A percentile compares a stretch with the other conserved stretches of the same genome.
Evolutionary conservation across 2,329 filamentous ascomycete species (phyloP).

Genomic region (Coniochaeta sp.): DNA sequence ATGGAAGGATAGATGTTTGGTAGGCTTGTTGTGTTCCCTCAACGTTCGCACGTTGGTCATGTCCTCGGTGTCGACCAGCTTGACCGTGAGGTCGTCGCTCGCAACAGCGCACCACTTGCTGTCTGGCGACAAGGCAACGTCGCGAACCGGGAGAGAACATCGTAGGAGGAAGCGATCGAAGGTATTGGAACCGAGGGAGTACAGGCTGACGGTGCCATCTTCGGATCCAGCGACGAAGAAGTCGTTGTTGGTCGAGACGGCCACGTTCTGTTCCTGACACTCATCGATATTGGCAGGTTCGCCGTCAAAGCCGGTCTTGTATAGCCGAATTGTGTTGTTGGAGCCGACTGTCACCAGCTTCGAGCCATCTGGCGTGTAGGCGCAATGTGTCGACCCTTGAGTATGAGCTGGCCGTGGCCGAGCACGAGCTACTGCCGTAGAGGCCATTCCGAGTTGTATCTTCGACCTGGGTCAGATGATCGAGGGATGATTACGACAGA

Average conservation of each 20-base stretch:
- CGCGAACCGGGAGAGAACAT: slow-evolving; percentile 77
- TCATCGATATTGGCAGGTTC: slow-evolving; percentile 92
- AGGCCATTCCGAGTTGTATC: slow-evolving; percentile 22
- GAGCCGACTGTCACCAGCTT: slow-evolving; percentile 86
- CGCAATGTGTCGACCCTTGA: slow-evolving; percentile 76
- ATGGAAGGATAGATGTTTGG: slow-evolving; percentile 89
- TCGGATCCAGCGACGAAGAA: slow-evolving; percentile 88
- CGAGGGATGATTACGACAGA: background rate
- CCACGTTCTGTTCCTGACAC: slow-evolving; percentile 76
- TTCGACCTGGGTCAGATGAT: background rate
- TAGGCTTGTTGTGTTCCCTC: slow-evolving; percentile 75
- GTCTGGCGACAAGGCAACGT: slow-evolving; percentile 76
- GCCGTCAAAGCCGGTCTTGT: slow-evolving; percentile 83
- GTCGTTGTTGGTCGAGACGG: slow-evolving; percentile 67
- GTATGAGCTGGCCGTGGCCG: slow-evolving; percentile 69
- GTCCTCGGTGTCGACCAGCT: slow-evolving; percentile 77
- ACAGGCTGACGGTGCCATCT: slow-evolving; percentile 92
- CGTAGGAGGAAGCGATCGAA: slow-evolving; percentile 80
- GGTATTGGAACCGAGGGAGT: slow-evolving; percentile 65
- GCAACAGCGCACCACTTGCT: slow-evolving; percentile 85
- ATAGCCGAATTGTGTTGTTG: slow-evolving; percentile 90
- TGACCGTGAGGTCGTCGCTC: slow-evolving; percentile 92
- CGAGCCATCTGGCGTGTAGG: slow-evolving; percentile 83
- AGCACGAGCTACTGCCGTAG: slow-evolving; percentile 37
- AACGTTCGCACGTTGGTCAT: slow-evolving; percentile 70